Evolutionary conservation across 306 rosid genomes (phyloP).

Genomic region (Pterocarpus santalinus): DNA sequence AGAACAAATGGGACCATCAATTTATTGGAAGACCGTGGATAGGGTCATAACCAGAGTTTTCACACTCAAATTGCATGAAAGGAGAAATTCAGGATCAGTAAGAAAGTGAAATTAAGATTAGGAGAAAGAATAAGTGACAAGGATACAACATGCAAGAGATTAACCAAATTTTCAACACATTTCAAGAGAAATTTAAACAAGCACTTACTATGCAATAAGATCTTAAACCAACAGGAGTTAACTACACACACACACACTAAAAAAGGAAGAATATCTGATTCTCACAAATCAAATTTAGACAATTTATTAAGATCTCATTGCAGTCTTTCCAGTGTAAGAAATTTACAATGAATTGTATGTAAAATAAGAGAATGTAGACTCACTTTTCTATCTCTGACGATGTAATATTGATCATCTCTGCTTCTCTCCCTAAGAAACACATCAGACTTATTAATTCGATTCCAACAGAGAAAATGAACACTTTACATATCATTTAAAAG

Average conservation of each 20-base stretch:
- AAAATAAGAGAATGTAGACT: not conserved
- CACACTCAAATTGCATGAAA: not conserved
- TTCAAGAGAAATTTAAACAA: not conserved
- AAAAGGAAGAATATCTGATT: not conserved
- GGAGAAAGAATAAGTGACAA: not conserved
- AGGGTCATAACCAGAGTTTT: not conserved
- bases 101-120: not conserved
- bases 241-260: not conserved
- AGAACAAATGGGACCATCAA: constrained; percentile 10
- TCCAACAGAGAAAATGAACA: not conserved
- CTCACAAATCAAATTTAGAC: not conserved
- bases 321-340: not conserved
- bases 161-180: not conserved
- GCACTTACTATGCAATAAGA: not conserved
- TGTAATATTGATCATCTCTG: constrained; percentile 55
- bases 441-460: constrained; percentile 4
- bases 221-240: not conserved
- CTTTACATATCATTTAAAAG: not conserved
- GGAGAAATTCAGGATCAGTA: not conserved
- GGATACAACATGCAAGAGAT: not conserved
- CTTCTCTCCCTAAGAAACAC: constrained; percentile 57
- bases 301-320: not conserved
- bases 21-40: not conserved
- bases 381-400: constrained; percentile 72
- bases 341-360: constrained; percentile 3